Evolutionary conservation across 441 rosid species (phyloP).

Genomic region (Pelargonium citronellum): DNA sequence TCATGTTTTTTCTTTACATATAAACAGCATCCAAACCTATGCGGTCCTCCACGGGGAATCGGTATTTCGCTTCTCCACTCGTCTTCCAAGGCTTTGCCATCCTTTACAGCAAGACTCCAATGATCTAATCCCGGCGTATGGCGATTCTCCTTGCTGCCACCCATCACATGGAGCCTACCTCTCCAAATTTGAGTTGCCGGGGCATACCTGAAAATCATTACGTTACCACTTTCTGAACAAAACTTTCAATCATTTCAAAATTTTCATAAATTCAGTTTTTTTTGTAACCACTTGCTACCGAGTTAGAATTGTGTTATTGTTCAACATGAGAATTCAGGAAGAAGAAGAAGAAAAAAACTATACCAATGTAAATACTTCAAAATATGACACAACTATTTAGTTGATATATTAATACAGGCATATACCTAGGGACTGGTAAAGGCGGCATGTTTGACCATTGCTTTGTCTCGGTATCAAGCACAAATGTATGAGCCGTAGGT

Average conservation of each 20-base stretch:
- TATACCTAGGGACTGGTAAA: slow-evolving; percentile 81
- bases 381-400: background rate
- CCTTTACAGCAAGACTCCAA: slow-evolving; percentile 84
- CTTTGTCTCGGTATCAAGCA: slow-evolving; percentile 76
- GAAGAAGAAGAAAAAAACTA: too few relatives aligned
- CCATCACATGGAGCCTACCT: slow-evolving; percentile 98
- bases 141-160: slow-evolving; percentile 91
- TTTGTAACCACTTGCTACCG: slow-evolving; percentile 11
- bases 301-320: too few relatives aligned
- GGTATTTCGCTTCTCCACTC: slow-evolving; percentile 86
- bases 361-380: too few relatives aligned
- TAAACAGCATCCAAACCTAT: slow-evolving; percentile 47
- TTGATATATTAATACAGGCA: slow-evolving; percentile 5
- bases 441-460: slow-evolving; percentile 61
- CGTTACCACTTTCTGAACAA: slow-evolving; percentile 4
- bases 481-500: slow-evolving; percentile 71
- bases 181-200: slow-evolving; percentile 97
- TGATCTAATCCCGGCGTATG: slow-evolving; percentile 80
- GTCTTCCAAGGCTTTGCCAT: slow-evolving; percentile 66
- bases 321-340: too few relatives aligned
- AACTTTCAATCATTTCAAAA: slow-evolving; percentile 5
- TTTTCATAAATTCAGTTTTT: too few relatives aligned
- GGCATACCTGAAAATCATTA: slow-evolving; percentile 57
- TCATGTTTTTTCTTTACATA: slow-evolving; percentile 4
- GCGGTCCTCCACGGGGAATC: slow-evolving; percentile 94